These are phyloP conservation scores for Musa acuminata DNA, from an alignment of 176 grass and related monocot species.

Conservation along the genomic window DNA sequence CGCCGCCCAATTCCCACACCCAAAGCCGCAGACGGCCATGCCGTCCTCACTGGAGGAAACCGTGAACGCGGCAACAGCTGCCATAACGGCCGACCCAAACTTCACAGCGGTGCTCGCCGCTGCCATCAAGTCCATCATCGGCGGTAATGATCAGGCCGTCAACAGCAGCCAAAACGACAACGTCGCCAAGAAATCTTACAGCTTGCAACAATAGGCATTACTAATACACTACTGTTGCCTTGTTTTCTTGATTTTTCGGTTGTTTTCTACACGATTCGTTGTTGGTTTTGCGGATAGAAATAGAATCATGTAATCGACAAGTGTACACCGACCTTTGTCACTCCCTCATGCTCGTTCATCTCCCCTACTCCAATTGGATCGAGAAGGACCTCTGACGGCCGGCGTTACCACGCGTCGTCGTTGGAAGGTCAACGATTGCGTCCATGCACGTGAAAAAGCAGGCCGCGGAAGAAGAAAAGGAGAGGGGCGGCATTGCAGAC, in stretches of 20 bases:
- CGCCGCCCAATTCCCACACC: conserved; percentile 24
- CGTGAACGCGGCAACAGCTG: conserved; percentile 68
- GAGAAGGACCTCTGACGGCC: background rate
- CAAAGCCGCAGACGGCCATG: conserved; percentile 18
- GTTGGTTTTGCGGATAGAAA: too few relatives aligned
- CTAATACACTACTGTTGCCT: background rate
- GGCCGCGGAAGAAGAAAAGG: background rate
- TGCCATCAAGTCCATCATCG: conserved; percentile 80
- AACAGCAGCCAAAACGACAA: conserved; percentile 11
- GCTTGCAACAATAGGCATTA: conserved; percentile 23
- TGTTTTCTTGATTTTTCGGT: conserved; percentile 1
- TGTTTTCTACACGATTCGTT: too few relatives aligned
- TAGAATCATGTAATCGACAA: background rate
- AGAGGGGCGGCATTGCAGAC: background rate
- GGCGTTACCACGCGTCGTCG: background rate
- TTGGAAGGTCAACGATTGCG: background rate
- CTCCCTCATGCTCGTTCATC: background rate
- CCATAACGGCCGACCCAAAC: conserved; percentile 78
- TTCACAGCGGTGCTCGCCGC: conserved; percentile 76
- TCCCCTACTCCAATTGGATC: background rate
- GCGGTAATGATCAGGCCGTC: conserved; percentile 27
- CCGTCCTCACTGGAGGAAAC: conserved; percentile 26
- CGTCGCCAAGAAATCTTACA: conserved; percentile 24
- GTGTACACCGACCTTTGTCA: background rate
- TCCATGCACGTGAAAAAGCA: conserved; percentile 3